Conservation (phyloP, 2,329 filamentous ascomycete species). For the Curvularia verruculosa region DNA sequence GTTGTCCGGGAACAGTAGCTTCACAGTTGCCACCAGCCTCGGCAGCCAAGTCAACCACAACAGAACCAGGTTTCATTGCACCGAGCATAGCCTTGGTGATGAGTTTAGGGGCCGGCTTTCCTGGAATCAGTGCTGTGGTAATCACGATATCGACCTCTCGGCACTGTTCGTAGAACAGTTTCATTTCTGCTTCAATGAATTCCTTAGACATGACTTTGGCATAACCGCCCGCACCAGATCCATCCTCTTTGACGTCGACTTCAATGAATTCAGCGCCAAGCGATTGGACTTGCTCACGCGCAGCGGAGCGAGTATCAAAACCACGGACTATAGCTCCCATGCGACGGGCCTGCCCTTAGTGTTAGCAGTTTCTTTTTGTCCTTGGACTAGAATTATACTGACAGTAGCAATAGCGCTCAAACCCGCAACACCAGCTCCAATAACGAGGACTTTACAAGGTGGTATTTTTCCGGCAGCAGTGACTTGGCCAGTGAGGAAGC, state of each 20-base stretch:
- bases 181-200: conserved; percentile 92
- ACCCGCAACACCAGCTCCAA: conserved; percentile 87
- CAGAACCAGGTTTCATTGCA: conserved; percentile 88
- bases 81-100: conserved; percentile 81
- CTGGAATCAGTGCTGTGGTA: conserved; percentile 89
- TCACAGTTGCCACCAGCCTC: conserved; percentile 90
- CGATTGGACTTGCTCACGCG: conserved; percentile 87
- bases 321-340: conserved; percentile 89
- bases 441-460: conserved; percentile 86
- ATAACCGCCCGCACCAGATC: conserved; percentile 83
- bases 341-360: conserved; percentile 64
- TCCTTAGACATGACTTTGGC: conserved; percentile 95
- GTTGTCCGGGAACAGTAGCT: conserved; percentile 74
- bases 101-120: conserved; percentile 79
- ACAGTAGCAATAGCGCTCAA: conserved; percentile 84
- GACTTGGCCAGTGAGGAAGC: conserved; percentile 86
- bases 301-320: conserved; percentile 89
- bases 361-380: conserved; percentile 10
- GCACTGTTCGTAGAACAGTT: conserved; percentile 85
- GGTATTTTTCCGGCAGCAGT: conserved; percentile 90
- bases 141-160: conserved; percentile 90
- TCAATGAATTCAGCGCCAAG: conserved; percentile 89
- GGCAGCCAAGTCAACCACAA: conserved; percentile 85
- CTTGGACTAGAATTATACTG: conserved; percentile 34
- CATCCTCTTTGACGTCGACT: conserved; percentile 83